phyloP scores from a whole-genome alignment of 495 filamentous ascomycete species.

The Penicillium bialowiezense region DNA sequence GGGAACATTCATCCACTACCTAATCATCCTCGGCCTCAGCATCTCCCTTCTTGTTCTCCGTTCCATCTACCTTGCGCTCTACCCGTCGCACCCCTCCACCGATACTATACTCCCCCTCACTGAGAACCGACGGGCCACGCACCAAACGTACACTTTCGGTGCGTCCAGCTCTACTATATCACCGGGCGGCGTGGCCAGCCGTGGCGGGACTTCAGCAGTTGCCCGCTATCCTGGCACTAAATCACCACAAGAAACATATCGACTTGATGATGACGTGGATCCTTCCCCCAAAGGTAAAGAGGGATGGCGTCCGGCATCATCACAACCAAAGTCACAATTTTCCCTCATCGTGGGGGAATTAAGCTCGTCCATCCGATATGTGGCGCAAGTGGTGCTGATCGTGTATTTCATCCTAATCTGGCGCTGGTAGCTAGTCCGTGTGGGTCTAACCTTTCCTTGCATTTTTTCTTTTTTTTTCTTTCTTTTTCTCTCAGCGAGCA shows the following conservation, averaged over 20 bases:
- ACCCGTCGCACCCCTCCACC: conserved; percentile 11
- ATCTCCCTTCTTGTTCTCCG: conserved; percentile 57
- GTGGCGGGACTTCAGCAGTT: conserved; percentile 23
- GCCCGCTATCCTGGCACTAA: conserved; percentile 25
- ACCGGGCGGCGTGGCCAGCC: conserved; percentile 31
- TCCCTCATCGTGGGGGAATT: conserved; percentile 24
- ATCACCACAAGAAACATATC: conserved; percentile 23
- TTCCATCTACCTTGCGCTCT: conserved; percentile 50
- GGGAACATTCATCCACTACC: conserved; percentile 76
- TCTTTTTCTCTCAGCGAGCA: conserved; percentile 13
- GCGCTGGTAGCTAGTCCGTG: conserved; percentile 38
- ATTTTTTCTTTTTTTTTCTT: neutral
- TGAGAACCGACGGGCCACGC: conserved; percentile 24
- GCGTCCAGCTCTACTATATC: conserved; percentile 38
- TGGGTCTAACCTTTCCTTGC: neutral
- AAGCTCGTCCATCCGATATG: conserved; percentile 28
- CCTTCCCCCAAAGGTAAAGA: conserved; percentile 25
- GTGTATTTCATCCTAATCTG: conserved; percentile 55
- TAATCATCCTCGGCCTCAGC: conserved; percentile 55
- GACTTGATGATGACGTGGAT: conserved; percentile 18
- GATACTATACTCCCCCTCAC: conserved; percentile 36
- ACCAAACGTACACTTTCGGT: conserved; percentile 32
- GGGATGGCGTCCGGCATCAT: conserved; percentile 11
- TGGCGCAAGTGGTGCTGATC: conserved; percentile 42
- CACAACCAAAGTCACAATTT: conserved; percentile 6